These are phyloP conservation scores for Monosporascus sp. DNA, from an alignment of 2,329 filamentous ascomycete genomes.

Conservation along the genomic window DNA sequence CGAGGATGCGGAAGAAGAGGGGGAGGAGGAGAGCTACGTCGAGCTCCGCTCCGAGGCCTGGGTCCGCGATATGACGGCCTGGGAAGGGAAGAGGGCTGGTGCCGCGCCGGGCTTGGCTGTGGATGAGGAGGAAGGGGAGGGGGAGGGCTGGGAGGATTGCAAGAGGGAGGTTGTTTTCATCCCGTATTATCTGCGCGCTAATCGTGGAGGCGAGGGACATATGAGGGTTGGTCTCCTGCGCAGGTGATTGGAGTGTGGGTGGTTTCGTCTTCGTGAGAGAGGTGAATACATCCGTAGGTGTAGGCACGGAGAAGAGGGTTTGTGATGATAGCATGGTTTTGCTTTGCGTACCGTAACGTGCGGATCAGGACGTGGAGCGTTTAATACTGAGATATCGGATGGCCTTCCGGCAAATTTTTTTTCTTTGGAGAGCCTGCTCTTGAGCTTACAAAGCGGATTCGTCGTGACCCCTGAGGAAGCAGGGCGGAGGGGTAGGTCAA, in stretches of 20 bases:
- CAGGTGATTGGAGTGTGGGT: neutral
- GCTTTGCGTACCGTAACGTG: no score
- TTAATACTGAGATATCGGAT: no score
- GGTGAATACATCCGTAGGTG: neutral
- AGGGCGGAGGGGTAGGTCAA: no score
- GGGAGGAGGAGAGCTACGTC: constrained; percentile 21
- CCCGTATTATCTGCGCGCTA: constrained; percentile 50
- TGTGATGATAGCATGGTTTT: neutral
- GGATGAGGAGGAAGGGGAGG: constrained; percentile 13
- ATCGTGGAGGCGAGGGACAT: constrained; percentile 47
- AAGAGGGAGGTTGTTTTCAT: constrained; percentile 39
- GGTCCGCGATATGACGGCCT: constrained; percentile 17
- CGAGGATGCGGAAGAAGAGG: constrained; percentile 13
- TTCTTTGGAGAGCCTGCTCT: no score
- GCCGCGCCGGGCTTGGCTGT: constrained; percentile 14
- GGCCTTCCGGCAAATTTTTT: no score
- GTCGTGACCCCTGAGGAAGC: no score
- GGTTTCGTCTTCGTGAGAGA: neutral
- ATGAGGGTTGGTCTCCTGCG: constrained; percentile 42
- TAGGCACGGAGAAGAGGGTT: neutral
- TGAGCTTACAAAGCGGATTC: no score
- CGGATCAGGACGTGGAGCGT: no score
- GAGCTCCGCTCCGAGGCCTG: constrained; percentile 20
- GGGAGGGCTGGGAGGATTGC: constrained; percentile 4
- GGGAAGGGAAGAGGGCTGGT: constrained; percentile 12